Evolutionary conservation across 192 early-diverging fungal genomes (phyloP).

Genomic region (Dispira parvispora): DNA sequence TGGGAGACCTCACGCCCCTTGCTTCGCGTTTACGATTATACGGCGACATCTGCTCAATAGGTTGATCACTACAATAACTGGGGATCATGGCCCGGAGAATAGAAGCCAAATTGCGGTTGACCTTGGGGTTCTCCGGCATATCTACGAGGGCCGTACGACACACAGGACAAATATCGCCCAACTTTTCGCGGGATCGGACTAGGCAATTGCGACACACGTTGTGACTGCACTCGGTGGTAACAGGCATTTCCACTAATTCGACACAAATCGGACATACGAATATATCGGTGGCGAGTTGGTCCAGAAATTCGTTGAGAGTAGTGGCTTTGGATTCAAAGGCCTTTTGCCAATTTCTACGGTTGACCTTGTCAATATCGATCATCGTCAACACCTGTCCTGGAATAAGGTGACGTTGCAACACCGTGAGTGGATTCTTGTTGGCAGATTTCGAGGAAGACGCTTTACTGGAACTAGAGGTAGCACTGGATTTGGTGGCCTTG

Average conservation of each 20-base stretch:
- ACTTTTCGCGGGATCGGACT: conserved; percentile 16
- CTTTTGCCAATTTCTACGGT: conserved; percentile 20
- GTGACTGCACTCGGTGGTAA: conserved; percentile 24
- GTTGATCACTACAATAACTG: conserved; percentile 16
- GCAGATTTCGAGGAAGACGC: not conserved
- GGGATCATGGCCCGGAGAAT: conserved; percentile 22
- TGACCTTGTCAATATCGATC: conserved; percentile 21
- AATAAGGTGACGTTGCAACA: conserved; percentile 12
- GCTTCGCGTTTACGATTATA: not conserved
- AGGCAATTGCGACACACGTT: conserved; percentile 23
- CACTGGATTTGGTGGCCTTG: not conserved
- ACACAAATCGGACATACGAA: conserved; percentile 25
- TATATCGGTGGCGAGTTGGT: conserved; percentile 15
- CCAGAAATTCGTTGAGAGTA: conserved; percentile 17
- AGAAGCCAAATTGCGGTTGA: conserved; percentile 20
- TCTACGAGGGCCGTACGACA: conserved; percentile 13
- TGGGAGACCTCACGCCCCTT: not conserved
- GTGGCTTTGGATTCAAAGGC: conserved; percentile 11
- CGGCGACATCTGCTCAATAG: not conserved
- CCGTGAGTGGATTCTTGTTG: not conserved
- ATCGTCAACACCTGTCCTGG: conserved; percentile 15
- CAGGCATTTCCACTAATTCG: conserved; percentile 21
- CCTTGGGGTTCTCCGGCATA: not conserved
- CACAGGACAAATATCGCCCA: conserved; percentile 20
- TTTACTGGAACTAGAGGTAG: not conserved